These are phyloP conservation scores for Parmales sp. DNA, from an alignment of 108 stramenopile species.

Conservation along the genomic window DNA sequence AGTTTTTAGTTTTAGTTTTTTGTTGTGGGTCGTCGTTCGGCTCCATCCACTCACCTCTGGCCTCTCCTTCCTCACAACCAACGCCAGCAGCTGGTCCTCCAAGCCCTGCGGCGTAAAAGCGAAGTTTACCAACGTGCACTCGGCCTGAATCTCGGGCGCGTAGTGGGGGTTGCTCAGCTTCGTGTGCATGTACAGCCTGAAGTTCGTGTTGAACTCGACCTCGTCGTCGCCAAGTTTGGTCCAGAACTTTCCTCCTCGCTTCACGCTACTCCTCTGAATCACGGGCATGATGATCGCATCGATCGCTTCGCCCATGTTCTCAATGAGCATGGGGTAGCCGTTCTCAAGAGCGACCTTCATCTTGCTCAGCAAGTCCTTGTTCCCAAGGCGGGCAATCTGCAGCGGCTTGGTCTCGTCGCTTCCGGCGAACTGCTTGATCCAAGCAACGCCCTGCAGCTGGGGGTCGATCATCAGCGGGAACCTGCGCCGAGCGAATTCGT, in stretches of 20 bases:
- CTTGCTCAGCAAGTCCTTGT: conserved; percentile 35
- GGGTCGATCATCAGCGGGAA: conserved; percentile 63
- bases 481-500: too few species aligned
- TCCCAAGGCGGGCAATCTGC: conserved; percentile 38
- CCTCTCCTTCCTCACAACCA: conserved; percentile 57
- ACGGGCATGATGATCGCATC: conserved; percentile 52
- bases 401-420: conserved; percentile 14
- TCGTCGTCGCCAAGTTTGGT: conserved; percentile 55
- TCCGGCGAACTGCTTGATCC: conserved; percentile 35
- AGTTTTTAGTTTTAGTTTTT: too few species aligned
- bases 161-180: conserved; percentile 52
- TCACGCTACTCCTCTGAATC: conserved; percentile 44
- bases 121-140: conserved; percentile 56
- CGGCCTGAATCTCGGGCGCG: conserved; percentile 63
- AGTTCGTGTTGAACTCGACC: conserved; percentile 48
- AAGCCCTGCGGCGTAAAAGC: conserved; percentile 49
- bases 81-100: conserved; percentile 52
- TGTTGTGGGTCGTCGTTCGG: too few species aligned
- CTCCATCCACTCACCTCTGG: too few species aligned
- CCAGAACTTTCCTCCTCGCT: conserved; percentile 35
- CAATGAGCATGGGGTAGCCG: conserved; percentile 45
- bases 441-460: conserved; percentile 52
- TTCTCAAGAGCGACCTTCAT: conserved; percentile 42
- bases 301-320: conserved; percentile 50
- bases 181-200: conserved; percentile 54